Percentiles rank a stretch among this genome's conserved stretches.
phyloP scores from a whole-genome alignment of 176 grass and related monocot species.

The Microstegium vimineum region DNA sequence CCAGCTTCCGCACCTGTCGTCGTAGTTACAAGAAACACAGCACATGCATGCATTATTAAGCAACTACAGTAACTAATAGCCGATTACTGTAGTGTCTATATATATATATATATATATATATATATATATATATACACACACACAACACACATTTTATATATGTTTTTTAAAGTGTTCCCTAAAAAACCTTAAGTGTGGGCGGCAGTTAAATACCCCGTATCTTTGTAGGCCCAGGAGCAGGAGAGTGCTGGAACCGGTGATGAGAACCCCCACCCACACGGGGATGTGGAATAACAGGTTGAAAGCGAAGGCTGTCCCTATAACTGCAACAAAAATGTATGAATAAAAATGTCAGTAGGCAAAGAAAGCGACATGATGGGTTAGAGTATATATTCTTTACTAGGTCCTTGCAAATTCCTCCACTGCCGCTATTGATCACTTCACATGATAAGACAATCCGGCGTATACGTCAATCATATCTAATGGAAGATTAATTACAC shows the following conservation, averaged over 20 bases:
- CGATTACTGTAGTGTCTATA: neutral
- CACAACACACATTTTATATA: neutral
- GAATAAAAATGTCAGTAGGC: neutral
- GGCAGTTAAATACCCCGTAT: conserved; percentile 61
- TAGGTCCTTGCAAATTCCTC: neutral
- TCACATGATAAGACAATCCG: neutral
- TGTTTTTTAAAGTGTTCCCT: too few species aligned
- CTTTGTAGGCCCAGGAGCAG: conserved; percentile 72
- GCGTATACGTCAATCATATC: neutral
- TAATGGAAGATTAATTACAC: neutral
- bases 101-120: too few species aligned
- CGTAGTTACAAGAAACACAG: neutral
- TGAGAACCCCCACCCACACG: conserved; percentile 83
- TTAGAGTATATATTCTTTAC: neutral
- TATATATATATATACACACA: too few species aligned
- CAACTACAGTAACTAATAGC: neutral
- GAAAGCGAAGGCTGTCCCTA: conserved; percentile 81
- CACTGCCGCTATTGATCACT: neutral
- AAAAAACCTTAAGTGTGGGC: neutral
- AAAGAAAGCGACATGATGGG: neutral
- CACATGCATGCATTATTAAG: neutral
- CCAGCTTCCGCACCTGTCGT: conserved; percentile 74
- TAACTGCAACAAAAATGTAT: conserved; percentile 42
- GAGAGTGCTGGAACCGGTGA: conserved; percentile 82
- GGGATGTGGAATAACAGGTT: conserved; percentile 87